Base-by-base conservation (phyloP, 805 yeast species). In the Teunomyces barrocoloradensis region DNA sequence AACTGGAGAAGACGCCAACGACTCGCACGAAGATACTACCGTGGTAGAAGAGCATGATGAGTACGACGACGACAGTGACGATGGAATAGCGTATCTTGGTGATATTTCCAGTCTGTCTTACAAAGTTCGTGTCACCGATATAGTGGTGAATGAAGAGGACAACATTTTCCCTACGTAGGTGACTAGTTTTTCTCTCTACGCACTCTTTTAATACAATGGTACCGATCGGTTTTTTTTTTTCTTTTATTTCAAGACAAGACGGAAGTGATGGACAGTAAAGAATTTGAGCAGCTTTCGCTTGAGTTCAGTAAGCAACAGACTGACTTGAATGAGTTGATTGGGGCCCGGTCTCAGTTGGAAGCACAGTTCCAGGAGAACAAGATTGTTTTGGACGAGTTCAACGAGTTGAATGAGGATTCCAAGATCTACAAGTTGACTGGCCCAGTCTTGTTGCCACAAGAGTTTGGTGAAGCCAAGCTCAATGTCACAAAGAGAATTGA, bases 301-400 rank as follows among this genome's bases (percentile, higher is more conserved):
- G 74, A 67, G 50, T 77, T 69, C 74, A 75, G 65, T 54, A 58
- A 68, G 35, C 64, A 72, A 9, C 86, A 81, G 55, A 65, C 65
- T 43, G 65, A 68, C 20, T 63, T 81, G 41, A 69, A 73, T 41
- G 85, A 81, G 44, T 71, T 82, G 37, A 75, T 90, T 32, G 71
- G 80, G 4, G 81, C 89, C 10, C 82, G 98, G 59, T 96, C 92
- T 55, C 81, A 84, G 60, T 77, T 94, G 40, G 99, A 94, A 62
- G 88, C 97, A 1, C 99, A 94, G 68, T 80, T 75, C 57, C 99
- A 94, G 66, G 99, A 94, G 65, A 91, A 91, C 65, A 83, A 83
- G 58, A 91, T 94, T 43, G 99, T 94, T 12, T 76, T 83, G 54
- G 84, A 80, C 48, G 99, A 94, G 67, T 87, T 94, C 58, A 80